Evolutionary conservation across 306 rosid species (phyloP).

Genomic region (Hippophae gyantsensis): DNA sequence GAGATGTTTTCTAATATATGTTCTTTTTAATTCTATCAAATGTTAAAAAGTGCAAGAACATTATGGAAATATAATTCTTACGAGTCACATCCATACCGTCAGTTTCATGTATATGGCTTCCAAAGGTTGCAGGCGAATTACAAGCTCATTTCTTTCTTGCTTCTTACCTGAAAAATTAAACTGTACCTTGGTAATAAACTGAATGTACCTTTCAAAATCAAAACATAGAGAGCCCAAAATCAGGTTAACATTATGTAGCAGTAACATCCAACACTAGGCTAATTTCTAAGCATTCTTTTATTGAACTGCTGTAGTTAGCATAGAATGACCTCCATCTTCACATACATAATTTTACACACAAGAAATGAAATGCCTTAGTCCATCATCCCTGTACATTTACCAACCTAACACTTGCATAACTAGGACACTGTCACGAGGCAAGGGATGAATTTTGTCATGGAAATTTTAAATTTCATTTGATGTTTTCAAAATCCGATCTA

Average conservation of each 20-base stretch:
- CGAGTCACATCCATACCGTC: slow-evolving; percentile 31
- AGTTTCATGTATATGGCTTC: slow-evolving; percentile 94
- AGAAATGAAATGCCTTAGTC: too few relatives aligned
- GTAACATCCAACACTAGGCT: neutral
- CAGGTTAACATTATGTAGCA: neutral
- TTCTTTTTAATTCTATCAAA: too few relatives aligned
- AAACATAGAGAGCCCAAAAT: neutral
- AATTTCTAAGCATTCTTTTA: neutral
- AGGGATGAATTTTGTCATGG: too few relatives aligned
- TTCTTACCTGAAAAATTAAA: slow-evolving; percentile 54
- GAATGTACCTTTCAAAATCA: slow-evolving; percentile 1
- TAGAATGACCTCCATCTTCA: too few relatives aligned
- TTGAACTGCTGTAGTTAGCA: neutral
- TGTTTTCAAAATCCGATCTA: too few relatives aligned
- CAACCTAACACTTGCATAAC: too few relatives aligned
- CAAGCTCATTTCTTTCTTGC: slow-evolving; percentile 92
- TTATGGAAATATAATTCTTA: neutral
- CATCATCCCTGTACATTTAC: too few relatives aligned
- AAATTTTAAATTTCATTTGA: too few relatives aligned
- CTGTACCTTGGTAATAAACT: neutral
- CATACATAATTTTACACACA: too few relatives aligned
- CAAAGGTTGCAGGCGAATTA: slow-evolving; percentile 72
- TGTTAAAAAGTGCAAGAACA: too few relatives aligned
- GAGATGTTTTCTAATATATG: neutral
- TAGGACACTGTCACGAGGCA: too few relatives aligned